Conservation (phyloP, 495 filamentous ascomycete species). For the Penicillium canescens region DNA sequence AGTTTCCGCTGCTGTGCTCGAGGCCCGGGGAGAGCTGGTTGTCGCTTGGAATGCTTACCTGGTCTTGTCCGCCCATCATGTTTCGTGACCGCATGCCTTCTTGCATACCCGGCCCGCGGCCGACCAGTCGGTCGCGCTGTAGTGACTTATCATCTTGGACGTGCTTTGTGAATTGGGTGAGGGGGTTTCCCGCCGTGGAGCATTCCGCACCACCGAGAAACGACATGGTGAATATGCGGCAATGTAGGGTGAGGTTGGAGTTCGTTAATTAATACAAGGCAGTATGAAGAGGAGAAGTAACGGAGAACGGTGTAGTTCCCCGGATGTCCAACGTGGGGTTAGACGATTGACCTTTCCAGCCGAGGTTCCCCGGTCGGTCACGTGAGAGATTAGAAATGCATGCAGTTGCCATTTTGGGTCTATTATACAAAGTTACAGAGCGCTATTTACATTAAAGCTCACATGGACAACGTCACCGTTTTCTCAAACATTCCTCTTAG, state of each 20-base stretch:
- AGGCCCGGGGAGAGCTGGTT: neutral
- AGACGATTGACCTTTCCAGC: constrained; percentile 14
- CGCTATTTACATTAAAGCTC: too few species aligned
- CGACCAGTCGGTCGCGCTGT: constrained; percentile 83
- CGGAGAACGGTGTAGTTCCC: neutral
- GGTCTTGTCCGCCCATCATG: constrained; percentile 61
- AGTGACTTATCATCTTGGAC: constrained; percentile 92
- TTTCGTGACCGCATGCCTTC: constrained; percentile 63
- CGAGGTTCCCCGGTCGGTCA: constrained; percentile 31
- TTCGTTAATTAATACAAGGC: neutral
- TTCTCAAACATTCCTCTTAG: too few species aligned
- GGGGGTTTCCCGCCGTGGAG: constrained; percentile 92
- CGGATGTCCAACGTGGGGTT: constrained; percentile 29
- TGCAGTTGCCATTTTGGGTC: neutral
- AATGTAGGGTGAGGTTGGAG: neutral
- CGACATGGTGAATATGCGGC: constrained; percentile 61
- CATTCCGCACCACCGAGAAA: constrained; percentile 95
- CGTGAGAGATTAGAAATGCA: constrained; percentile 5
- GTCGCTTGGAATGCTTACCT: constrained; percentile 43
- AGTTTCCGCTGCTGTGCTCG: constrained; percentile 20
- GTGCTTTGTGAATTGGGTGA: constrained; percentile 95
- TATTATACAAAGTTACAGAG: too few species aligned
- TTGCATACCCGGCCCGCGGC: constrained; percentile 63
- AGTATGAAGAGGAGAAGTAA: constrained; percentile 1
- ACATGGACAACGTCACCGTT: too few species aligned